These are phyloP conservation scores for Trichophyton benhamiae DNA, from an alignment of 2,329 filamentous ascomycete species.

Conservation along the genomic window DNA sequence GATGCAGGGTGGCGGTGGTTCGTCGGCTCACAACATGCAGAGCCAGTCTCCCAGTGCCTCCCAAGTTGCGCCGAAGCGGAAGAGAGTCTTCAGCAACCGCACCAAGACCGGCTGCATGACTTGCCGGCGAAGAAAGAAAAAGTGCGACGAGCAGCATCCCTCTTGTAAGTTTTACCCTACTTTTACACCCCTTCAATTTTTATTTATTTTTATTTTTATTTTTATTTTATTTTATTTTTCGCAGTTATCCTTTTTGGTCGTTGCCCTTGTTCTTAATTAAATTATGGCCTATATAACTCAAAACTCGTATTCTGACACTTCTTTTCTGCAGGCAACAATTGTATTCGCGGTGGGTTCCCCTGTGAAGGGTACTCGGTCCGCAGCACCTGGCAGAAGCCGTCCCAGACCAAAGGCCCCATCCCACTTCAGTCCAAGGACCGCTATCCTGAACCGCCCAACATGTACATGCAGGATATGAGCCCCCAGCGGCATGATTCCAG, in stretches of 20 bases:
- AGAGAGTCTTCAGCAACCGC: constrained; percentile 67
- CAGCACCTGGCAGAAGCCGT: constrained; percentile 65
- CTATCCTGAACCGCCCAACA: constrained; percentile 28
- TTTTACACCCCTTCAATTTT: constrained; percentile 2
- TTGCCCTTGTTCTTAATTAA: too few relatives aligned
- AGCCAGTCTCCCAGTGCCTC: constrained; percentile 7
- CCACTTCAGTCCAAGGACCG: constrained; percentile 75
- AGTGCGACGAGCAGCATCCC: constrained; percentile 89
- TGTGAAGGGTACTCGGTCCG: constrained; percentile 84
- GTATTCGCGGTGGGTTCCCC: constrained; percentile 74
- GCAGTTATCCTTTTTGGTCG: too few relatives aligned
- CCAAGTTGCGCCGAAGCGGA: constrained; percentile 28
- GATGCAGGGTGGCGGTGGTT: neutral
- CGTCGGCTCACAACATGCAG: constrained; percentile 6
- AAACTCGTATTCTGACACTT: constrained; percentile 2
- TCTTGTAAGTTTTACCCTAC: constrained; percentile 53
- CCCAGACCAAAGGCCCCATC: constrained; percentile 54
- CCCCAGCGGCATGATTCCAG: constrained; percentile 30
- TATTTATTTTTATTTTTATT: constrained; percentile 9
- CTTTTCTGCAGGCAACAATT: constrained; percentile 59
- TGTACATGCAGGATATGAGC: constrained; percentile 29
- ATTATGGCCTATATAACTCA: too few relatives aligned
- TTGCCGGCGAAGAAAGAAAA: constrained; percentile 87
- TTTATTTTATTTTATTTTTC: constrained; percentile 1
- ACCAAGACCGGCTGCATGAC: constrained; percentile 95